Evolutionary conservation across 2,329 filamentous ascomycete genomes (phyloP).

Genomic region (Fusarium sp.): DNA sequence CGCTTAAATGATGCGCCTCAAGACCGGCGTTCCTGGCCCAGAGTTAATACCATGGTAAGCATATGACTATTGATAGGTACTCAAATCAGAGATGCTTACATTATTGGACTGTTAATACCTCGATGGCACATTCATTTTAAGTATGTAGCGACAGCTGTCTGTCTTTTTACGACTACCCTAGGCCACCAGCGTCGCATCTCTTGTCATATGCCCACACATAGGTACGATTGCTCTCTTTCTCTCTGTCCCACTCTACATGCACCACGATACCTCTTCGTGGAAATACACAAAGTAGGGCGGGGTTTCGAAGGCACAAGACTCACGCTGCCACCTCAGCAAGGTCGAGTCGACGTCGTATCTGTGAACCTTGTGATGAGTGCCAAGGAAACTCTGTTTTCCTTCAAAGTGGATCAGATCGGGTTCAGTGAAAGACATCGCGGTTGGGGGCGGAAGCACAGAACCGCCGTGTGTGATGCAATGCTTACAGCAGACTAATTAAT

Average conservation of each 20-base stretch:
- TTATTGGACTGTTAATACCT: not conserved
- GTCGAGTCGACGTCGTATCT: not conserved
- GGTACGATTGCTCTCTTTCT: not conserved
- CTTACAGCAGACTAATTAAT: not conserved
- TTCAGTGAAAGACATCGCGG: not conserved
- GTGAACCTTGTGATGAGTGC: constrained; percentile 3
- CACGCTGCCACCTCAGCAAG: not conserved
- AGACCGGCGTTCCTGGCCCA: not conserved
- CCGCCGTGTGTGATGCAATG: constrained; percentile 23
- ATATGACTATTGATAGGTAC: not conserved
- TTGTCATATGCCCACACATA: not conserved
- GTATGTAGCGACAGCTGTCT: not conserved
- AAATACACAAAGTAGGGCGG: constrained; percentile 14
- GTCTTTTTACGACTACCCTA: constrained; percentile 14
- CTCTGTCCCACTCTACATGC: not conserved
- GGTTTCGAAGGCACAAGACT: not conserved
- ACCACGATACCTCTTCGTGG: not conserved
- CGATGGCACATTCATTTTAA: not conserved
- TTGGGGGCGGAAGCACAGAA: not conserved
- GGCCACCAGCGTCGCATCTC: not conserved
- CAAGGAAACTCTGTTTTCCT: constrained; percentile 19
- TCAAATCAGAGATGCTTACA: not conserved
- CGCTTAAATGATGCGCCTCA: not conserved
- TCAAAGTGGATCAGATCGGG: not conserved
- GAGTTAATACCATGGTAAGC: not conserved